phyloP scores from a whole-genome alignment of 2,329 filamentous ascomycete species.

The Akanthomyces dipterigenus region DNA sequence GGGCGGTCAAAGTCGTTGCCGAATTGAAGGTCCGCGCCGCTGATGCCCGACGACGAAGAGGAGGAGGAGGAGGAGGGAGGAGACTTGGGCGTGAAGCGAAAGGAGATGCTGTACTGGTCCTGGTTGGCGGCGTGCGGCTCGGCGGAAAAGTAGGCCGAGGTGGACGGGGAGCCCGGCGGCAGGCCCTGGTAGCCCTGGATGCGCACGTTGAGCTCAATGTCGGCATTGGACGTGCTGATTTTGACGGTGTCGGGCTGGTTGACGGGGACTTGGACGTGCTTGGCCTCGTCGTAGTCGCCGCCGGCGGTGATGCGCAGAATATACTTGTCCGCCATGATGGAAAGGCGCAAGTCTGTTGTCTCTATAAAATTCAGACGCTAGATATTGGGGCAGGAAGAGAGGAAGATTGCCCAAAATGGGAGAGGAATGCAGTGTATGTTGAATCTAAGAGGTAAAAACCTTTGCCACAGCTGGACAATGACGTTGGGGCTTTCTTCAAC shows the following conservation, averaged over 20 bases:
- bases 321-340: conserved; percentile 61
- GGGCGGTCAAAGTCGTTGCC: conserved; percentile 94
- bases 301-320: conserved; percentile 78
- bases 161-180: conserved; percentile 60
- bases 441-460: no score
- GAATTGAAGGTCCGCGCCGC: conserved; percentile 71
- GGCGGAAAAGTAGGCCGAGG: conserved; percentile 70
- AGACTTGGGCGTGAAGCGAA: conserved; percentile 60
- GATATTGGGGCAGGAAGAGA: no score
- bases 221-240: conserved; percentile 58
- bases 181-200: conserved; percentile 64
- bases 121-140: conserved; percentile 57
- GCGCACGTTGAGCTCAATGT: conserved; percentile 65
- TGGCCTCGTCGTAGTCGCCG: conserved; percentile 62
- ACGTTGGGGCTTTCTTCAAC: no score
- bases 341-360: no score
- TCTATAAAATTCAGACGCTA: no score
- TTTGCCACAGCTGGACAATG: no score
- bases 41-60: conserved; percentile 39
- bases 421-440: background rate
- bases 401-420: background rate
- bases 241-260: conserved; percentile 59
- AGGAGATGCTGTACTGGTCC: conserved; percentile 81
- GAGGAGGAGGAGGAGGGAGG: conserved; percentile 9
- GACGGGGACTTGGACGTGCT: conserved; percentile 68